These are phyloP conservation scores for Porphyrellus cyaneotinctus DNA, from an alignment of 768 basidiomycete genomes.

Conservation along the genomic window DNA sequence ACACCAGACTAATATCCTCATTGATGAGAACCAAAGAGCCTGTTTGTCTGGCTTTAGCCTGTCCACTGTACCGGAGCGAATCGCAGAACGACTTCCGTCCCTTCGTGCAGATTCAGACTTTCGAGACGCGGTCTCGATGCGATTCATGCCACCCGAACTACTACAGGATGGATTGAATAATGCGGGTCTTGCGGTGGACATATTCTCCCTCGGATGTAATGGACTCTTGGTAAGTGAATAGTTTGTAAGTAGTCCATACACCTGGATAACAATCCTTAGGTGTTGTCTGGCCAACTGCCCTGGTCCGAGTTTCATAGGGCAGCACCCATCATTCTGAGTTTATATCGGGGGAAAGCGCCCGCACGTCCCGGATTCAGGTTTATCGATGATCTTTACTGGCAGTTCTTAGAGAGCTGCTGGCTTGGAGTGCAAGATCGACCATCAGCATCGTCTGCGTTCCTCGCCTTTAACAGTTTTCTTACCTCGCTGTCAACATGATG, in stretches of 20 bases:
- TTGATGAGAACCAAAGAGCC: conserved; percentile 7
- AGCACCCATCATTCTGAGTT: conserved; percentile 1
- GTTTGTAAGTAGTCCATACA: neutral
- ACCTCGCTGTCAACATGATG: neutral
- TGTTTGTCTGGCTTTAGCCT: conserved; percentile 11
- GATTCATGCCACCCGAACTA: conserved; percentile 15
- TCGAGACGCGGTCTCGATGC: conserved; percentile 8
- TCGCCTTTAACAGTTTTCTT: conserved; percentile 8
- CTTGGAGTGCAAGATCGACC: conserved; percentile 5
- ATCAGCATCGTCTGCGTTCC: conserved; percentile 10
- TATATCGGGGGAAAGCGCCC: conserved; percentile 1
- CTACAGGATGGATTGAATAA: neutral
- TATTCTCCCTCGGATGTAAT: conserved; percentile 15
- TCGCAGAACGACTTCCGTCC: conserved; percentile 8
- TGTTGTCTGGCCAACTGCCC: conserved; percentile 11
- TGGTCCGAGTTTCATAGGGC: conserved; percentile 13
- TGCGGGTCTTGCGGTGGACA: conserved; percentile 1
- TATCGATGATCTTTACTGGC: conserved; percentile 8
- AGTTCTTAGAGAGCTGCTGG: conserved; percentile 14
- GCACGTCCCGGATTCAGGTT: conserved; percentile 3
- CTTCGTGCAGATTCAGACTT: conserved; percentile 11
- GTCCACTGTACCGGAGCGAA: conserved; percentile 11
- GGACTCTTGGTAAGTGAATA: conserved; percentile 6
- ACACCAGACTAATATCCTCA: conserved; percentile 13
- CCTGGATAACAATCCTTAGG: neutral